Conservation (phyloP, 306 rosid genomes). For the Corylus americana region DNA sequence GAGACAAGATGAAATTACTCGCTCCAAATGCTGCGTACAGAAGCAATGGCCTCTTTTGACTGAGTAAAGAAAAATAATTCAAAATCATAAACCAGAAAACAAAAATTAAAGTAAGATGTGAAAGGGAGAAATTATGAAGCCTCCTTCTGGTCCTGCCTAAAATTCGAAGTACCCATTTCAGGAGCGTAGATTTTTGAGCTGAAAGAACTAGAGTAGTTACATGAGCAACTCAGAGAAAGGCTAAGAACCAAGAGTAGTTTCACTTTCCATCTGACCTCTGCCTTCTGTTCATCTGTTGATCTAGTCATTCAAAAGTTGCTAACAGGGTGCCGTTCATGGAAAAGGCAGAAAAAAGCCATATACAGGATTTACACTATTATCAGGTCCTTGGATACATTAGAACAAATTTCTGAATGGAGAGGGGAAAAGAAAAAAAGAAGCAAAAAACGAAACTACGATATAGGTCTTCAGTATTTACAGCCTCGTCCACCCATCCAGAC, state of each 20-base stretch:
- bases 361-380: not conserved
- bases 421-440: not conserved
- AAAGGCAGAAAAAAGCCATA: not conserved
- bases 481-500: slow-evolving; percentile 5
- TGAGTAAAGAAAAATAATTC: not conserved
- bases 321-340: not conserved
- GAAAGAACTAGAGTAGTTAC: not conserved
- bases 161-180: no score
- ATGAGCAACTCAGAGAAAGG: not conserved
- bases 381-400: not conserved
- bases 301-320: slow-evolving; percentile 3
- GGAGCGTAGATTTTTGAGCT: not conserved
- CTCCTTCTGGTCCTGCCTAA: no score
- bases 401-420: not conserved
- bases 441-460: not conserved
- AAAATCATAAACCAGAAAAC: not conserved
- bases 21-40: not conserved
- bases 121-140: slow-evolving; percentile 1
- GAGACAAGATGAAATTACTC: not conserved
- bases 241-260: not conserved
- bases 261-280: not conserved
- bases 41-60: not conserved
- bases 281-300: not conserved
- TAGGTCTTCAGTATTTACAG: slow-evolving; percentile 20
- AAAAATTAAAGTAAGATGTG: not conserved